Evolutionary conservation across 129 eudicot species (phyloP).

Genomic region (Centella asiatica): DNA sequence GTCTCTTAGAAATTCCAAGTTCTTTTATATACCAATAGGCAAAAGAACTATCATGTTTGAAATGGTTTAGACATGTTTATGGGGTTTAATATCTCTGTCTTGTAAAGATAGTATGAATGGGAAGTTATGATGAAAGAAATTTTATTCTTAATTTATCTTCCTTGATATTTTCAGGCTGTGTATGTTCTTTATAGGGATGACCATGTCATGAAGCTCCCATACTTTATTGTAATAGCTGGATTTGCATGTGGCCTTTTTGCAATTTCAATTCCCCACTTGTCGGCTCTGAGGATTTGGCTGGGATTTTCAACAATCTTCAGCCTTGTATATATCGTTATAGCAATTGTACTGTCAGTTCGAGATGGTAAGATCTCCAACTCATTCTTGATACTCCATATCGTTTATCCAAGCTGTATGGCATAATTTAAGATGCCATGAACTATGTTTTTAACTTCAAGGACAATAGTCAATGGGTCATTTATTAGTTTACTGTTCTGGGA

Average conservation of each 20-base stretch:
- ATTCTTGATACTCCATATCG: not conserved
- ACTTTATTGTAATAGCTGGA: conserved; percentile 68
- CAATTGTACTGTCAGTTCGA: conserved; percentile 49
- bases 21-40: not conserved
- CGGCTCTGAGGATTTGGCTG: conserved; percentile 73
- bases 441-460: not conserved
- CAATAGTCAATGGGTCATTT: too few species aligned
- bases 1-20: not conserved
- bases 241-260: conserved; percentile 68
- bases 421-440: not conserved
- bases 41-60: not conserved
- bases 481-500: too few species aligned
- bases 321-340: conserved; percentile 56
- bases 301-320: conserved; percentile 71
- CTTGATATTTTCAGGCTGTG: conserved; percentile 52
- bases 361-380: conserved; percentile 56
- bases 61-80: not conserved
- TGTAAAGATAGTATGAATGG: not conserved
- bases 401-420: not conserved
- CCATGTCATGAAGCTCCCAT: conserved; percentile 59
- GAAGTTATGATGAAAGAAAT: not conserved
- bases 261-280: conserved; percentile 66
- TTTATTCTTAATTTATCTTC: not conserved
- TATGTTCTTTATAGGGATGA: conserved; percentile 58
- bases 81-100: not conserved